A percentile compares a stretch with the other conserved stretches of the same genome.
Evolutionary conservation across 345 rosid genomes (phyloP).

Genomic region (Toxicodendron radicans): DNA sequence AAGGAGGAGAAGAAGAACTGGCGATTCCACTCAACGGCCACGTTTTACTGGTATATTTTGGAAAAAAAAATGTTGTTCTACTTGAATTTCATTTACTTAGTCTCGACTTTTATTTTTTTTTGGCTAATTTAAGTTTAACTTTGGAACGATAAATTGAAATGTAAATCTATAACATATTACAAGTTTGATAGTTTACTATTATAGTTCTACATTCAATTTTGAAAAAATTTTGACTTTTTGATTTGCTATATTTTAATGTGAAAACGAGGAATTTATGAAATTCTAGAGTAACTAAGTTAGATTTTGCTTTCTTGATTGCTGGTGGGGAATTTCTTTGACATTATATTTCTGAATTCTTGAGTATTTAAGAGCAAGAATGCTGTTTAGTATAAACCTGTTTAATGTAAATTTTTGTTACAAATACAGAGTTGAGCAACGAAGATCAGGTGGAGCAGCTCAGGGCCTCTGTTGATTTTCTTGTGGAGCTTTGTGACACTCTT

Average conservation of each 20-base stretch:
- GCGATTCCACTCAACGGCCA: conserved; percentile 31
- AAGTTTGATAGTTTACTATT: too few species aligned
- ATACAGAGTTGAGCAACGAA: conserved; percentile 51
- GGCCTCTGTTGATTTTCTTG: conserved; percentile 77
- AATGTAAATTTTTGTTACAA: conserved; percentile 19
- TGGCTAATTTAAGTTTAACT: background rate
- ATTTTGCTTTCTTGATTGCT: too few species aligned
- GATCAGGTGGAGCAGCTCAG: conserved; percentile 68
- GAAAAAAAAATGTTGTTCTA: too few species aligned
- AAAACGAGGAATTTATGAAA: too few species aligned
- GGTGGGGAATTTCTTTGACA: too few species aligned
- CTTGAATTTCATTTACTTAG: background rate
- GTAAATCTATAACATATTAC: too few species aligned
- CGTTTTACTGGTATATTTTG: conserved; percentile 42
- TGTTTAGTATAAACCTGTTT: conserved; percentile 4
- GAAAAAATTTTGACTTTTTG: too few species aligned
- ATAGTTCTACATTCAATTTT: too few species aligned
- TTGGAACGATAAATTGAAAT: too few species aligned
- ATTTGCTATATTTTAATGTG: too few species aligned
- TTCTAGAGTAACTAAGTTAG: too few species aligned
- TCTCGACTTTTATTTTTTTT: background rate
- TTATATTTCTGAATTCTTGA: background rate
- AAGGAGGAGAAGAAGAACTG: conserved; percentile 33
- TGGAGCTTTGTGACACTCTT: conserved; percentile 58
- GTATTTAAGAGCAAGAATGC: background rate